Evolutionary conservation across 108 stramenopile genomes (phyloP).

Genomic region (Cafeteria roenbergensis): DNA sequence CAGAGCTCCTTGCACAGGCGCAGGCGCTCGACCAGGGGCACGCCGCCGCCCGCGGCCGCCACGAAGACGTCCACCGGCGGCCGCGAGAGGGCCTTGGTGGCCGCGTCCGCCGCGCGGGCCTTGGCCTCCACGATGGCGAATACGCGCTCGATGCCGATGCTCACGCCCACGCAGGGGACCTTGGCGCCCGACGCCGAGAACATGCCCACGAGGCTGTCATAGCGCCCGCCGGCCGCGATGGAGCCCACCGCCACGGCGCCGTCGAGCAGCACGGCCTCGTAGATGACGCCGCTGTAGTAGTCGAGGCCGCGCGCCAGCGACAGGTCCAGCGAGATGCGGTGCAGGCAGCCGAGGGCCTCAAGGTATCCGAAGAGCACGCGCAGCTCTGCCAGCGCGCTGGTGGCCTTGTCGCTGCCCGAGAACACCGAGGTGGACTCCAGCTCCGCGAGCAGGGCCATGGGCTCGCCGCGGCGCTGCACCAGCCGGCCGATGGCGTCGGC

Average conservation of each 20-base stretch:
- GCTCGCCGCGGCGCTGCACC: not conserved
- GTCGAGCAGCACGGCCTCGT: constrained; percentile 67
- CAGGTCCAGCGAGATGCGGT: constrained; percentile 60
- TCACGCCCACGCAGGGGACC: constrained; percentile 75
- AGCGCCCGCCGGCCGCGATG: constrained; percentile 76
- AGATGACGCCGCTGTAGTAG: constrained; percentile 86
- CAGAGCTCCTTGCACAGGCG: constrained; percentile 58
- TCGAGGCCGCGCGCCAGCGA: constrained; percentile 73
- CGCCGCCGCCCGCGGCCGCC: constrained; percentile 52
- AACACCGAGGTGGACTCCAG: constrained; percentile 48
- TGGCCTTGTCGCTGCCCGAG: constrained; percentile 55
- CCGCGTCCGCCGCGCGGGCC: constrained; percentile 40
- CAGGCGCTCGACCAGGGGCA: constrained; percentile 59
- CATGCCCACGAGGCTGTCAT: constrained; percentile 80
- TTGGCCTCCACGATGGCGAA: constrained; percentile 74
- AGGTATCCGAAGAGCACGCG: constrained; percentile 67
- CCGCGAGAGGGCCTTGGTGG: constrained; percentile 22
- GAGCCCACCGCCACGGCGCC: constrained; percentile 64
- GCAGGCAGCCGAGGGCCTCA: constrained; percentile 65
- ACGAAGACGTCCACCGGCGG: constrained; percentile 58
- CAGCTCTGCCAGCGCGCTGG: constrained; percentile 64
- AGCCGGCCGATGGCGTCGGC: constrained; percentile 62
- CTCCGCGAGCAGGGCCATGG: constrained; percentile 40
- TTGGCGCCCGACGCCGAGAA: constrained; percentile 36
- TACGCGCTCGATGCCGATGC: constrained; percentile 77